phyloP scores from a whole-genome alignment of 345 rosid species.

The Hibiscus syriacus region DNA sequence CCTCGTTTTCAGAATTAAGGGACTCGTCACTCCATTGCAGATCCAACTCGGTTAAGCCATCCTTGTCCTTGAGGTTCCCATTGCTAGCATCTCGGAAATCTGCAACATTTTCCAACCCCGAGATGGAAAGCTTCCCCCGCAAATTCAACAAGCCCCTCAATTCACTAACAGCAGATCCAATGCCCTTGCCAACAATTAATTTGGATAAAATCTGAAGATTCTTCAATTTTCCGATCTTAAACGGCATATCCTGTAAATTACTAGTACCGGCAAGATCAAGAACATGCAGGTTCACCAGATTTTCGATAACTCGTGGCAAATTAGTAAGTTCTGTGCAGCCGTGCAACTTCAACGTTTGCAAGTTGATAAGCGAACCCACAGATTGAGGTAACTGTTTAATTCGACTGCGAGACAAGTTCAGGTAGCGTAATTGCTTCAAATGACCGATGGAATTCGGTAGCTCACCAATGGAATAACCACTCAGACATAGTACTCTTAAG shows the following conservation, averaged over 20 bases:
- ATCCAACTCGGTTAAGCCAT: slow-evolving; percentile 11
- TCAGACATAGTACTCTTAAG: slow-evolving; percentile 15
- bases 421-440: slow-evolving; percentile 19
- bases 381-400: slow-evolving; percentile 23
- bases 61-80: slow-evolving; percentile 15
- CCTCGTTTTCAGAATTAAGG: background rate
- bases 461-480: slow-evolving; percentile 2
- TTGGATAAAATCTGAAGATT: slow-evolving; percentile 15
- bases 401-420: slow-evolving; percentile 11
- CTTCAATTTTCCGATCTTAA: slow-evolving; percentile 13
- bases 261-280: slow-evolving; percentile 18
- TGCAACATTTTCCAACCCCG: slow-evolving; percentile 17
- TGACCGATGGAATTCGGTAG: slow-evolving; percentile 18
- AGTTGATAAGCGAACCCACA: slow-evolving; percentile 9
- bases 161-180: slow-evolving; percentile 13
- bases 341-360: slow-evolving; percentile 15
- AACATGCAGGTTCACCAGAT: slow-evolving; percentile 13
- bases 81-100: slow-evolving; percentile 12
- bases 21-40: slow-evolving; percentile 16
- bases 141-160: slow-evolving; percentile 13
- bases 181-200: slow-evolving; percentile 12
- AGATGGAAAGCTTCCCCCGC: slow-evolving; percentile 12
- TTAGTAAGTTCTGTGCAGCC: slow-evolving; percentile 1
- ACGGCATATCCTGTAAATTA: slow-evolving; percentile 17
- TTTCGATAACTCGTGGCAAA: slow-evolving; percentile 7